Evolutionary conservation across 768 basidiomycete genomes (phyloP).

Genomic region (Tulasnella calospora): DNA sequence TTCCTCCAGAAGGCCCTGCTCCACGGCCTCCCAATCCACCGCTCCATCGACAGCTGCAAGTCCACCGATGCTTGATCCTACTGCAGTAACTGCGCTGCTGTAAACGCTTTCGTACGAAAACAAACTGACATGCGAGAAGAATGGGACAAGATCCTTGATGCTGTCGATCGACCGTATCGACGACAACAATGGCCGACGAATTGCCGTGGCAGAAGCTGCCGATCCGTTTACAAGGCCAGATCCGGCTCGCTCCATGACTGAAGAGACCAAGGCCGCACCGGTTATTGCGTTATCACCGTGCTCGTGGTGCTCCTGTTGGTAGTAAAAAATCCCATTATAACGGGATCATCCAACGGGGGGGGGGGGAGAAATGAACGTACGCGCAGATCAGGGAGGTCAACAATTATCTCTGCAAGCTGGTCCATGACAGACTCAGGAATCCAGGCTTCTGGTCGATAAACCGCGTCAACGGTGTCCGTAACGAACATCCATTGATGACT

Average conservation of each 20-base stretch:
- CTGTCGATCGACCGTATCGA: constrained; percentile 71
- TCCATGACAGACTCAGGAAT: constrained; percentile 86
- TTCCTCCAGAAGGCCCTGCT: constrained; percentile 72
- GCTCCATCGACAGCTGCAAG: constrained; percentile 45
- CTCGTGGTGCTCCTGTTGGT: neutral
- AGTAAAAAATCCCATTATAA: neutral
- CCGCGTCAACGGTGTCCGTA: constrained; percentile 93
- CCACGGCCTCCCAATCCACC: constrained; percentile 87
- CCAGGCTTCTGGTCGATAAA: constrained; percentile 81
- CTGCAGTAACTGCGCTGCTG: constrained; percentile 42
- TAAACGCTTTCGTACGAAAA: constrained; percentile 89
- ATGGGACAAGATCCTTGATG: constrained; percentile 77
- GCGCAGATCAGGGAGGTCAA: constrained; percentile 49
- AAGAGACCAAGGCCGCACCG: neutral
- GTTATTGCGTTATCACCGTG: neutral
- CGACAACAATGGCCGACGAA: constrained; percentile 71
- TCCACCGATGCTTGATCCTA: neutral
- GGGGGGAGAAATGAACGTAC: neutral
- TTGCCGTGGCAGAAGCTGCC: constrained; percentile 40
- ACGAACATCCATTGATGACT: constrained; percentile 97
- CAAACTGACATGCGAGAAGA: constrained; percentile 87
- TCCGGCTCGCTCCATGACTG: neutral
- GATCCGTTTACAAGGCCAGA: constrained; percentile 15
- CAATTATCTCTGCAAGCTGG: constrained; percentile 75
- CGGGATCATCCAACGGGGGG: neutral